Percentiles rank a stretch among this genome's conserved stretches.
These are phyloP conservation scores for Coleophoma cylindrospora DNA, from an alignment of 2,329 filamentous ascomycete genomes.

Conservation along the genomic window DNA sequence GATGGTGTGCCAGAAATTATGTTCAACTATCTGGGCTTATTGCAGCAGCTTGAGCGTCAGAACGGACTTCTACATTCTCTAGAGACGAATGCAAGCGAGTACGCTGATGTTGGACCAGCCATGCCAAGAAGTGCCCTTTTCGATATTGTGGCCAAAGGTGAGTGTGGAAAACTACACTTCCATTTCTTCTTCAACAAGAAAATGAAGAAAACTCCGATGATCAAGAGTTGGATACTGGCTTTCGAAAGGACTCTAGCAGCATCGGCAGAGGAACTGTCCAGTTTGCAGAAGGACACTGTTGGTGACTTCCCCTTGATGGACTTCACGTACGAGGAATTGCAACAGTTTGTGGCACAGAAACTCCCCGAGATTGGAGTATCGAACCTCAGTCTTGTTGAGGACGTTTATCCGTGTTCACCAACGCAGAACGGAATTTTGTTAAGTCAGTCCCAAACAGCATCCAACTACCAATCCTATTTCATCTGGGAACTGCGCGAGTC, in stretches of 20 bases:
- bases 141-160: neutral
- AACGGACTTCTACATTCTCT: neutral
- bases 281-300: neutral
- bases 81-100: neutral
- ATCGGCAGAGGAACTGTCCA: neutral
- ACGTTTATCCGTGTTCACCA: constrained; percentile 8
- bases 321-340: neutral
- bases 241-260: neutral
- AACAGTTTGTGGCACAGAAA: neutral
- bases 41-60: neutral
- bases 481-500: too few species aligned
- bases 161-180: neutral
- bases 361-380: neutral
- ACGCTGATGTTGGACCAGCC: neutral
- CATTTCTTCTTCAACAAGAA: neutral
- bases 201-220: neutral
- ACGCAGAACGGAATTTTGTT: constrained; percentile 9
- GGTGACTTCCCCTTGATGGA: neutral
- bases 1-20: neutral
- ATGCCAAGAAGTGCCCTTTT: neutral
- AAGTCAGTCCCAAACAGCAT: constrained; percentile 2
- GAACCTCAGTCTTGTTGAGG: neutral
- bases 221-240: neutral
- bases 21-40: neutral
- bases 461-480: neutral